Evolutionary conservation across 345 rosid genomes (phyloP).

Genomic region (Adansonia digitata): DNA sequence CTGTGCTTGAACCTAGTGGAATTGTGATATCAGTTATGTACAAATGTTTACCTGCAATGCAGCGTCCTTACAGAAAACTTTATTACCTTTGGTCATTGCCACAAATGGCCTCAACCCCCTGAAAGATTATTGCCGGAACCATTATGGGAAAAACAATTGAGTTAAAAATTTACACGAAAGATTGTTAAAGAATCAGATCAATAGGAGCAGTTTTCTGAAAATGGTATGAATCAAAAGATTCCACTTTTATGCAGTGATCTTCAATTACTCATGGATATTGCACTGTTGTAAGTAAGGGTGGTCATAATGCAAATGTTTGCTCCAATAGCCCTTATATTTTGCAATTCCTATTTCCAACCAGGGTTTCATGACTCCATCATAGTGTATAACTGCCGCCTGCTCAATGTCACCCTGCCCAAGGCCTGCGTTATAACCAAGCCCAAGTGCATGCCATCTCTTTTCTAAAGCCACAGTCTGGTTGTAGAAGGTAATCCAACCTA

Average conservation of each 20-base stretch:
- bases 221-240: constrained; percentile 5
- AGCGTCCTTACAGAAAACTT: constrained; percentile 7
- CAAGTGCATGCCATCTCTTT: constrained; percentile 71
- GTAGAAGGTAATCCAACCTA: constrained; percentile 89
- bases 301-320: constrained; percentile 46
- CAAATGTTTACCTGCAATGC: constrained; percentile 20
- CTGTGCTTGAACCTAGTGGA: background rate
- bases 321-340: constrained; percentile 76
- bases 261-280: constrained; percentile 58
- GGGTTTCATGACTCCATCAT: constrained; percentile 87
- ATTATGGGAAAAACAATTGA: constrained; percentile 14
- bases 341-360: constrained; percentile 86
- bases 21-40: constrained; percentile 23
- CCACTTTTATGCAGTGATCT: constrained; percentile 1
- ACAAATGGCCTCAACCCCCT: constrained; percentile 29
- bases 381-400: constrained; percentile 79
- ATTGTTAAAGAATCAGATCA: constrained; percentile 28
- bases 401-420: constrained; percentile 46
- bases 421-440: constrained; percentile 69
- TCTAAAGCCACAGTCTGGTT: constrained; percentile 62
- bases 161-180: constrained; percentile 35
- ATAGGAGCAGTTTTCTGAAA: constrained; percentile 11
- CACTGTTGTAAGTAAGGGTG: constrained; percentile 54
- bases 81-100: constrained; percentile 22
- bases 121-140: constrained; percentile 16